Evolutionary conservation across 257 asterid species (phyloP).

Genomic region (Solanum gandarillasii): DNA sequence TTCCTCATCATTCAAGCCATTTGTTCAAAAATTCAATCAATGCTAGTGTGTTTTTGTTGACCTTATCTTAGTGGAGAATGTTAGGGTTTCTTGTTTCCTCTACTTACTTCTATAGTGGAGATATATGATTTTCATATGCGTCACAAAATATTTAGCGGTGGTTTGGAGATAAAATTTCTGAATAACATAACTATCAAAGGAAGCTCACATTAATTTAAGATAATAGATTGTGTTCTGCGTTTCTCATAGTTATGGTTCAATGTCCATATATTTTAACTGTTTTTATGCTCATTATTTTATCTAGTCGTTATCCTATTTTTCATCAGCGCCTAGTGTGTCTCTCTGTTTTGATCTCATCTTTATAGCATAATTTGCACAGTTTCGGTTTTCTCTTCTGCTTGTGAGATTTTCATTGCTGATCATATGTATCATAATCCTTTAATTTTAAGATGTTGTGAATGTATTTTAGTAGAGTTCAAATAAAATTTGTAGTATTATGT

Average conservation of each 20-base stretch:
- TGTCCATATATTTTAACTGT: too few species aligned
- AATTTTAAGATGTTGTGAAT: not conserved
- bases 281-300: not conserved
- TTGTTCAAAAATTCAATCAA: not conserved
- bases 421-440: not conserved
- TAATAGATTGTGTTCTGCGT: not conserved
- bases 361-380: not conserved
- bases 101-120: not conserved
- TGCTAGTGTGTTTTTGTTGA: not conserved
- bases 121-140: not conserved
- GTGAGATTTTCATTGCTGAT: not conserved
- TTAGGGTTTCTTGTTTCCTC: not conserved
- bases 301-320: not conserved
- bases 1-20: not conserved
- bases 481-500: not conserved
- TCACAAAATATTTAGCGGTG: not conserved
- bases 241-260: not conserved
- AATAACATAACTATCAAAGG: not conserved
- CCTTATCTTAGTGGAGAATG: not conserved
- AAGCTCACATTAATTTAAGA: not conserved
- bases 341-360: not conserved
- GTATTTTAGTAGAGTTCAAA: not conserved
- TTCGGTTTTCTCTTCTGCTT: not conserved
- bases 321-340: not conserved
- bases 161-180: not conserved